Conservation (phyloP, 495 filamentous ascomycete genomes). For the Thermochaetoides thermophila region DNA sequence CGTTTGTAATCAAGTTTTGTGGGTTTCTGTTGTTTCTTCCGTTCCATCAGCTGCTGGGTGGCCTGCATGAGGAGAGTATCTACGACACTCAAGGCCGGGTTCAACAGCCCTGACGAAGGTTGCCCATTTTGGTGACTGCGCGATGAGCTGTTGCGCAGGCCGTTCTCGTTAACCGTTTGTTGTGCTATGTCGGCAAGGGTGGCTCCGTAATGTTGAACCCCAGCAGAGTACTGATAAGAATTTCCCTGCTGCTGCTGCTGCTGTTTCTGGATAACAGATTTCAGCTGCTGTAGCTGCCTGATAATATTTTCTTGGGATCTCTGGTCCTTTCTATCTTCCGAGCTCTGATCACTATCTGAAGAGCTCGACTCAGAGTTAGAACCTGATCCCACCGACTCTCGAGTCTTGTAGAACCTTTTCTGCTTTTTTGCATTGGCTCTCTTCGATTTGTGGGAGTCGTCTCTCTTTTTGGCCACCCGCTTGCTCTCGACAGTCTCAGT, state of each 20-base stretch:
- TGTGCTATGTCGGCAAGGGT: constrained; percentile 2
- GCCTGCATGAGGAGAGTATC: constrained; percentile 18
- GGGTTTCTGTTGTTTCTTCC: constrained; percentile 32
- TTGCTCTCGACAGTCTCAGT: constrained; percentile 25
- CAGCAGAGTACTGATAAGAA: constrained; percentile 8
- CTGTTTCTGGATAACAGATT: constrained; percentile 9
- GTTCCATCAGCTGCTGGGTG: constrained; percentile 24
- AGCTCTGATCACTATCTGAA: constrained; percentile 11
- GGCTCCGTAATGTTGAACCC: constrained; percentile 3
- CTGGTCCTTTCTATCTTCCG: constrained; percentile 9
- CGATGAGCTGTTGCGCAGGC: constrained; percentile 1
- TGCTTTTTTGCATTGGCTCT: constrained; percentile 26
- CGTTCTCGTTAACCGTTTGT: constrained; percentile 6
- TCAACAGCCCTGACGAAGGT: constrained; percentile 1
- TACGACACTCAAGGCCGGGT: constrained; percentile 3
- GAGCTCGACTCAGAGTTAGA: constrained; percentile 26
- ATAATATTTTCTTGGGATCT: constrained; percentile 7
- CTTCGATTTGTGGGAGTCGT: constrained; percentile 19
- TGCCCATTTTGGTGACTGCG: constrained; percentile 2
- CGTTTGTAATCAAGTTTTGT: constrained; percentile 70
- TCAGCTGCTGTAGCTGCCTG: constrained; percentile 9
- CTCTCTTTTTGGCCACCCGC: constrained; percentile 29
- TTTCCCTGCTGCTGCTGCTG: constrained; percentile 15
- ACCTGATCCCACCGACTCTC: not conserved
- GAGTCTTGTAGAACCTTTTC: constrained; percentile 9